These are phyloP conservation scores for Microdochium paspali DNA, from an alignment of 2,329 filamentous ascomycete genomes.

Conservation along the genomic window DNA sequence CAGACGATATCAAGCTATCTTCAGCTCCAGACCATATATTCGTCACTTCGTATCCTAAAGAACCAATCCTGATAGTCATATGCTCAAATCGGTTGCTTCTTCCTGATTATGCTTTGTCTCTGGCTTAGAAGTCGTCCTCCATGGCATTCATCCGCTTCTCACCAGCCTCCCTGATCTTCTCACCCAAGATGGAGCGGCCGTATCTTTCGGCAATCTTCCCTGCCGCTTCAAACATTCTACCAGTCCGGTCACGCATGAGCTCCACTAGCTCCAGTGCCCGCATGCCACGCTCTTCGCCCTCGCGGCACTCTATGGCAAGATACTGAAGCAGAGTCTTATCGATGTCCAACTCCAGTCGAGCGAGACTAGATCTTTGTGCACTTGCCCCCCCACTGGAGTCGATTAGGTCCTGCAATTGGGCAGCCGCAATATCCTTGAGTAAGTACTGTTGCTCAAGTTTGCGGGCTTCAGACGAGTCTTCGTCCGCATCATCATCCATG, in stretches of 20 bases:
- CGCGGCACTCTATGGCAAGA: conserved; percentile 80
- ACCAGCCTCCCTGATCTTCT: conserved; percentile 82
- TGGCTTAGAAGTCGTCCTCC: background rate
- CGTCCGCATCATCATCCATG: conserved; percentile 20
- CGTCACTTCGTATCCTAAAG: too few species aligned
- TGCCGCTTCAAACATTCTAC: conserved; percentile 86
- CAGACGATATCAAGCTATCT: too few species aligned
- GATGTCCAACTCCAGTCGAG: conserved; percentile 68
- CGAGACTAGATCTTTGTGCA: conserved; percentile 57
- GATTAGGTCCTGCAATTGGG: conserved; percentile 68
- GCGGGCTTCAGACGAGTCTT: conserved; percentile 36
- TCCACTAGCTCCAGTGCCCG: conserved; percentile 84
- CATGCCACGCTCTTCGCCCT: conserved; percentile 90
- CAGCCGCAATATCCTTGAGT: conserved; percentile 59
- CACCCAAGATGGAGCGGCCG: conserved; percentile 66
- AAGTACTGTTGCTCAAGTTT: conserved; percentile 76
- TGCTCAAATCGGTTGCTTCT: too few species aligned
- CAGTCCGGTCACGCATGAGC: conserved; percentile 74
- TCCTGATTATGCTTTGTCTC: background rate
- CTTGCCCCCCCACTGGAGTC: conserved; percentile 56
- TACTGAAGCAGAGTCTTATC: conserved; percentile 88
- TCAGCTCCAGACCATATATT: too few species aligned
- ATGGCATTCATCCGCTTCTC: conserved; percentile 33
- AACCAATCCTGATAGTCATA: too few species aligned
- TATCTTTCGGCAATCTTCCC: conserved; percentile 84